Base-by-base conservation (phyloP, 179 eudicot genomes). In the Silene noctiflora region DNA sequence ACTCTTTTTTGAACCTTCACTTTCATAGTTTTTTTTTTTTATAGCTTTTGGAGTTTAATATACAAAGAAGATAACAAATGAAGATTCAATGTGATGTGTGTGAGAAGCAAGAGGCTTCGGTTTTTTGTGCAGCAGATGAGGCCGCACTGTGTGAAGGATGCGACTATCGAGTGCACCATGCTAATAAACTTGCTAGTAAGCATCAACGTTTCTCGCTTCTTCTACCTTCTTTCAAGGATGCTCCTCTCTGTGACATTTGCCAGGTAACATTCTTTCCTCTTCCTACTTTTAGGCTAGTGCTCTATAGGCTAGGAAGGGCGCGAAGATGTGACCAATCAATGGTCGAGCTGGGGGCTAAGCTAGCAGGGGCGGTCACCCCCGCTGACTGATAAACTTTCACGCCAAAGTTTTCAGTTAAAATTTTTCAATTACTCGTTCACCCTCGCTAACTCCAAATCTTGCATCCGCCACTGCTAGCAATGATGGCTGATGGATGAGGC, bases 21-120 rank as follows among this genome's bases (percentile, higher is more conserved):
- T 48, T 70, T 13, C 25, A 3, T 10, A 39, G 42, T n/a, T n/a
- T 27, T 27, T 27, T 39, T 39, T 16, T 1, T 29, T 17, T 4
- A 14, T 33, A 24, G 22, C 33, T 60, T 13, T 76, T 59, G 6
- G 27, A 71, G 70, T 16, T 61, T 61, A 9, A 20, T 21, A 21
- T 33, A 16, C 3, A 13, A 51, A 6, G 27, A 58, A 53, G 19
- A 55, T 10, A 35, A 9, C 24, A 39, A 44, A 85, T 85, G 88
- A 85, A 83, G 84, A 83, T 85, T 68, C 85, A 79, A 27, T 85
- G 88, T 81, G 88, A 83, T 81, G 86, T 83, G 42, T 85, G 88
- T 77, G 76, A 75, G 73, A 81, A 76, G 42, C 53, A 81, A 19
- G 84, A 81, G 39, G 88, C 86, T 3, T 21, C 78, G 27, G 79